phyloP scores from a whole-genome alignment of 768 basidiomycete species.

The Lactarius evosmus region DNA sequence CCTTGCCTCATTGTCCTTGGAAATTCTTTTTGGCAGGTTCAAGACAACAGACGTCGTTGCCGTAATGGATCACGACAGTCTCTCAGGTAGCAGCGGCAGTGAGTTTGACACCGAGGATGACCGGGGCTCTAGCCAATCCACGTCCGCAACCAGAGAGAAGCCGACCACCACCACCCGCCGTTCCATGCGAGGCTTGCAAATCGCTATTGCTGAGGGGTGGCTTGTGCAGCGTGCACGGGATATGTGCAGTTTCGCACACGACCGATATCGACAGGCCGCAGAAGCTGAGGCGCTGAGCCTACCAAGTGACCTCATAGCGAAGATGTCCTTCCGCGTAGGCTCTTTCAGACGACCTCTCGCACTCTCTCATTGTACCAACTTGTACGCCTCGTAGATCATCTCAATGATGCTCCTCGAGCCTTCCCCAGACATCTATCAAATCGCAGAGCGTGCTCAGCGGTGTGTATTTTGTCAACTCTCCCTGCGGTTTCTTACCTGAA shows the following conservation, averaged over 20 bases:
- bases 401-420: conserved; percentile 66
- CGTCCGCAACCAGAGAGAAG: conserved; percentile 45
- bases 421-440: conserved; percentile 60
- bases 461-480: conserved; percentile 30
- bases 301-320: conserved; percentile 48
- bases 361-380: not conserved
- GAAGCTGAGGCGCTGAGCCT: conserved; percentile 55
- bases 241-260: conserved; percentile 75
- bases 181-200: conserved; percentile 66
- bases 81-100: conserved; percentile 51
- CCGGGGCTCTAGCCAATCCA: conserved; percentile 53
- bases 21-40: conserved; percentile 43
- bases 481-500: conserved; percentile 1
- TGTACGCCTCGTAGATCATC: conserved; percentile 48
- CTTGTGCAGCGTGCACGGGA: conserved; percentile 67
- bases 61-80: conserved; percentile 73
- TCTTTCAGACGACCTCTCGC: not conserved
- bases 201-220: conserved; percentile 70
- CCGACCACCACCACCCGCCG: conserved; percentile 40
- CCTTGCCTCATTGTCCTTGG: not conserved
- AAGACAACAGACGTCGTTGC: conserved; percentile 69
- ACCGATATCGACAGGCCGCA: conserved; percentile 70
- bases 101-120: conserved; percentile 44
- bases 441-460: conserved; percentile 69
- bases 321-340: conserved; percentile 67